Evolutionary conservation across 116 monocot species (phyloP), one percentile per base, ranked within the genome.

Genomic region (Cymodocea nodosa): DNA sequence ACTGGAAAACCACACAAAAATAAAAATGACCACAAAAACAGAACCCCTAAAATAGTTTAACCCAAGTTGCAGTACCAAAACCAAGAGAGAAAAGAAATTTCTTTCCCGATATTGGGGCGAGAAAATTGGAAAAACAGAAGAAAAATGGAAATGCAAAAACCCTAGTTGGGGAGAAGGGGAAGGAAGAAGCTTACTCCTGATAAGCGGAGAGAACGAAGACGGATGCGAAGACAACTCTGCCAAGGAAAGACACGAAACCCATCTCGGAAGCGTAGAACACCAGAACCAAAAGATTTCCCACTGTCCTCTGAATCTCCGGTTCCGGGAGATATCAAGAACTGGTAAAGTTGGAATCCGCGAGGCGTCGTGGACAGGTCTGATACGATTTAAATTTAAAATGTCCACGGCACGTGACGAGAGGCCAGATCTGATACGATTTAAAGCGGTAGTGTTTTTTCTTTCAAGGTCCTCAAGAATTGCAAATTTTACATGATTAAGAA

Each of bases 171-270:
- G 3, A 14, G 14, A 17, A 24, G 12, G 23, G 36, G 34, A 35
- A 56, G 67, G 44, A 60, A 23, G 57, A 7, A 17, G 18, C 62
- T 74, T 66, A 88, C 87, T 88, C 87, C 44, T 81, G 84, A 64
- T 79, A 81, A 2, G 87, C 84, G 50, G 87, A 84, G 55, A 88
- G 78, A 39, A 88, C 53, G 67, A 88, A 88, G 39, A 81, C 62
- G 54, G 87, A 81, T 51, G 79, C 81, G 67, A 88, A 88, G 60
- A 88, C 79, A 7, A 84, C 79, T 51, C 87, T 78, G 59, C 87
- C 87, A 9, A 74, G 74, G 59, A 88, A 84, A 23, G 84, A 76
- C 56, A 81, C 58, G 75, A 88, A 88, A 15, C 84, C 84, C 87
- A 88, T 88, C 62, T 8, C 68, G 14, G 6, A 8, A 44, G 30